Conservation (phyloP, 2,329 filamentous ascomycete genomes). For the Pseudogymnoascus sp. region DNA sequence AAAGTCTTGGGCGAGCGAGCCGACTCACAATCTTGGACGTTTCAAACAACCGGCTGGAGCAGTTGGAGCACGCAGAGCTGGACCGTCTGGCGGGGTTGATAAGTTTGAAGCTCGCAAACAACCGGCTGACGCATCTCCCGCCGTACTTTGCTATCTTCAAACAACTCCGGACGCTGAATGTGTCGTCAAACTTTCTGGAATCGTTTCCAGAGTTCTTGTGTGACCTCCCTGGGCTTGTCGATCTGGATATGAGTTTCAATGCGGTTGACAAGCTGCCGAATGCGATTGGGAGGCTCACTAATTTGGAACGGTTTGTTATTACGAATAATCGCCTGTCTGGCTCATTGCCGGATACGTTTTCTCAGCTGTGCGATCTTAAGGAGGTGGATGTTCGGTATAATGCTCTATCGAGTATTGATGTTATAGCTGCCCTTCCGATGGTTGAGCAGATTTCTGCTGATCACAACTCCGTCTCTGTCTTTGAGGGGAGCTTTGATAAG, state of each 20-base stretch:
- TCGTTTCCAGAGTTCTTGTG: constrained; percentile 82
- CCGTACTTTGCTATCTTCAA: constrained; percentile 76
- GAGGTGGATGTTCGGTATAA: constrained; percentile 97
- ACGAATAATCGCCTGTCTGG: constrained; percentile 88
- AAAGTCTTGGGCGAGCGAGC: constrained; percentile 73
- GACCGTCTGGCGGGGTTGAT: constrained; percentile 68
- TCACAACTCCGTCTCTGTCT: constrained; percentile 87
- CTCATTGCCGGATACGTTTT: constrained; percentile 66
- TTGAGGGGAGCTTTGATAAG: constrained; percentile 80
- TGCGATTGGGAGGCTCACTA: constrained; percentile 69
- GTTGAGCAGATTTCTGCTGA: constrained; percentile 85
- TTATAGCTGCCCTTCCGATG: constrained; percentile 75
- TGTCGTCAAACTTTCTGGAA: constrained; percentile 88
- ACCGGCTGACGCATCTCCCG: constrained; percentile 73
- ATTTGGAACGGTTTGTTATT: constrained; percentile 83
- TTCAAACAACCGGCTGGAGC: constrained; percentile 87
- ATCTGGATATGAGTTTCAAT: constrained; percentile 97
- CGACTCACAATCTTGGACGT: constrained; percentile 85
- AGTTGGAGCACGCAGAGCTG: constrained; percentile 78
- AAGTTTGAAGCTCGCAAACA: constrained; percentile 90
- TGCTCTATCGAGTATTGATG: constrained; percentile 78
- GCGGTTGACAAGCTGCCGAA: constrained; percentile 72
- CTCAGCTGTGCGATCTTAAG: constrained; percentile 63
- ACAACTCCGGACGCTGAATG: constrained; percentile 73
- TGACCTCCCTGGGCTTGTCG: constrained; percentile 73